A percentile compares a stretch with the other conserved stretches of the same genome.
phyloP scores from a whole-genome alignment of 106 monocot species.

The Dendrobium catenatum region DNA sequence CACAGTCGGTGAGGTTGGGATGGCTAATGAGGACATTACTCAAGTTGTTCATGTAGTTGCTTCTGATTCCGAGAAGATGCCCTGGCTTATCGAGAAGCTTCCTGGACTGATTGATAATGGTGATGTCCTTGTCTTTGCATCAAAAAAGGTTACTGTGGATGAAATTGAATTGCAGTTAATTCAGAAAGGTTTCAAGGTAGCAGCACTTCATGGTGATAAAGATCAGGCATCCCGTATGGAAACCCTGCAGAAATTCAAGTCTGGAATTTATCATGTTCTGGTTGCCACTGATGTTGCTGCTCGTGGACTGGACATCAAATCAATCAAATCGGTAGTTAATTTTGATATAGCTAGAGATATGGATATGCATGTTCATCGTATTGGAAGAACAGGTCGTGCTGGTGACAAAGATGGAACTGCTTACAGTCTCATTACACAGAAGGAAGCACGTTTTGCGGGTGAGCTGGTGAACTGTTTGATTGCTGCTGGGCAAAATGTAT shows the following conservation, averaged over 20 bases:
- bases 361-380: slow-evolving; percentile 98
- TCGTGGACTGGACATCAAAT: slow-evolving; percentile 92
- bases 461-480: slow-evolving; percentile 83
- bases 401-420: slow-evolving; percentile 95
- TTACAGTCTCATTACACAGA: slow-evolving; percentile 78
- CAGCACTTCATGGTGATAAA: slow-evolving; percentile 93
- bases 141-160: slow-evolving; percentile 82
- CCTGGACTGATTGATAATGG: slow-evolving; percentile 81
- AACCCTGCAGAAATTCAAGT: slow-evolving; percentile 84
- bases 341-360: slow-evolving; percentile 91
- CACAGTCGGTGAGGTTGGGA: slow-evolving; percentile 87
- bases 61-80: slow-evolving; percentile 84
- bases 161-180: slow-evolving; percentile 69
- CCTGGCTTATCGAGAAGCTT: slow-evolving; percentile 83
- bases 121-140: slow-evolving; percentile 92
- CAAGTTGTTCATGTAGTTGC: slow-evolving; percentile 78
- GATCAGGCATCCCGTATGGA: slow-evolving; percentile 97
- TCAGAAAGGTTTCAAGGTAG: slow-evolving; percentile 66
- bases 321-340: slow-evolving; percentile 93
- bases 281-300: slow-evolving; percentile 98
- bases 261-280: slow-evolving; percentile 76
- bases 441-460: slow-evolving; percentile 92
- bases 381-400: slow-evolving; percentile 98
- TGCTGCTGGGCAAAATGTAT: slow-evolving; percentile 89
- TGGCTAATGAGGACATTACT: slow-evolving; percentile 91